Percentiles rank a stretch among this genome's conserved stretches.
Conservation (phyloP, 2,329 filamentous ascomycete genomes). For the Aureobasidium uvarum region DNA sequence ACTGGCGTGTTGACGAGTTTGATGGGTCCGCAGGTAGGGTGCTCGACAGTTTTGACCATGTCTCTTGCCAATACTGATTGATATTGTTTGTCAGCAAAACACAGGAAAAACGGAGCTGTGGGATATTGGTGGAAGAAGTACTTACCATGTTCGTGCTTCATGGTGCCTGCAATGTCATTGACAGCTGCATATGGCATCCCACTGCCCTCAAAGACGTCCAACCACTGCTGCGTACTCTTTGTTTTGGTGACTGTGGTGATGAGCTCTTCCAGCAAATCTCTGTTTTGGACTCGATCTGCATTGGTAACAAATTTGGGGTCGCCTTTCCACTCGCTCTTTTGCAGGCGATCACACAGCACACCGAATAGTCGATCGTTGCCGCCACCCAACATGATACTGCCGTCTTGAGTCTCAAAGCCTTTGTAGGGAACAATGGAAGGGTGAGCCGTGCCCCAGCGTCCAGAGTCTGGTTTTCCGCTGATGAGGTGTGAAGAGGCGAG, state of each 20-base stretch:
- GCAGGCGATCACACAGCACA: conserved; percentile 57
- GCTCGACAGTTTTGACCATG: conserved; percentile 88
- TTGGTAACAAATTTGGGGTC: conserved; percentile 61
- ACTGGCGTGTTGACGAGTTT: conserved; percentile 92
- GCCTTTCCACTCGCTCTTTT: conserved; percentile 57
- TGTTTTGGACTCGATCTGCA: conserved; percentile 61
- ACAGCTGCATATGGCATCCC: conserved; percentile 94
- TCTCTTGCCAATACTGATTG: conserved; percentile 63
- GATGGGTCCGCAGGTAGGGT: conserved; percentile 77
- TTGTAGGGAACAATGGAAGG: conserved; percentile 97
- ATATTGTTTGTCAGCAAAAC: background rate
- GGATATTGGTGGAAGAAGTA: conserved; percentile 11
- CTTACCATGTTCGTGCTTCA: conserved; percentile 80
- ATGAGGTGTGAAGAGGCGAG: conserved; percentile 90
- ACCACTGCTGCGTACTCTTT: conserved; percentile 85
- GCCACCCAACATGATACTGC: conserved; percentile 62
- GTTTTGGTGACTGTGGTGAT: conserved; percentile 74
- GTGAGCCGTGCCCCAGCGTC: conserved; percentile 95
- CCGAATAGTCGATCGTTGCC: conserved; percentile 64
- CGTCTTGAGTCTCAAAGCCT: conserved; percentile 67
- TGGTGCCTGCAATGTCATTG: conserved; percentile 82
- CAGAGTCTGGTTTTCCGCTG: conserved; percentile 80
- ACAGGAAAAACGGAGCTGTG: background rate
- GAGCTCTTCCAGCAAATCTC: conserved; percentile 70
- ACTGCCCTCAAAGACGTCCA: conserved; percentile 79